These are phyloP conservation scores for Macrolepiota albuminosa DNA, from an alignment of 768 basidiomycete genomes.

Conservation along the genomic window DNA sequence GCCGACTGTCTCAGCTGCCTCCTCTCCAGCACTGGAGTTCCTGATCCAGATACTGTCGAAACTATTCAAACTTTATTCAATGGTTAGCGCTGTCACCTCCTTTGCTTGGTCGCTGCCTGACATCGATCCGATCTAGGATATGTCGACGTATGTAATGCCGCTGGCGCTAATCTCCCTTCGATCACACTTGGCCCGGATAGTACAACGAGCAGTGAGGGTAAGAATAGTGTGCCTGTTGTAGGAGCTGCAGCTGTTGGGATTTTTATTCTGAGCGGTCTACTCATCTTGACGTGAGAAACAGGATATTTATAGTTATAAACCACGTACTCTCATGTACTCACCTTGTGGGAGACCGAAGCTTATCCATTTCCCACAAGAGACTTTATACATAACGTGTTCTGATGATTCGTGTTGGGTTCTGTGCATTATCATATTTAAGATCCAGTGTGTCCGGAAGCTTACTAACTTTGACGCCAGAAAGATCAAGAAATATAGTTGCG, in stretches of 20 bases:
- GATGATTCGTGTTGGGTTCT: not conserved
- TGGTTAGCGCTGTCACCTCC: not conserved
- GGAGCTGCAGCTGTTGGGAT: constrained; percentile 1
- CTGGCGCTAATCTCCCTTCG: not conserved
- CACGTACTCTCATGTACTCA: not conserved
- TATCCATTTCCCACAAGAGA: not conserved
- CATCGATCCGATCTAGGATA: not conserved
- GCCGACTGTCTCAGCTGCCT: constrained; percentile 12
- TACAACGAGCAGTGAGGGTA: not conserved
- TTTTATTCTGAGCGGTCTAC: constrained; percentile 2
- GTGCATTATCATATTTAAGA: not conserved
- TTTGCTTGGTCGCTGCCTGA: not conserved
- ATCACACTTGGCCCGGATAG: too few relatives aligned
- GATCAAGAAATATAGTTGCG: not conserved
- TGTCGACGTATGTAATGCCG: not conserved
- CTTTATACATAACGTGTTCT: not conserved
- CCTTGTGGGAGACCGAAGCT: not conserved
- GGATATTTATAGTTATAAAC: not conserved
- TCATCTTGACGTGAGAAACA: not conserved
- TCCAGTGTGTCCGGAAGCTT: not conserved
- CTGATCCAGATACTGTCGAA: not conserved
- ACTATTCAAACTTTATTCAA: constrained; percentile 2
- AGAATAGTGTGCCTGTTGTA: not conserved
- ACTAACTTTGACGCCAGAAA: not conserved
- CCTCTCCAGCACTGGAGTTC: not conserved